Percentiles rank a stretch among this genome's conserved stretches.
phyloP scores from a whole-genome alignment of 352 stramenopile genomes.

The Elongisporangium anandrum region DNA sequence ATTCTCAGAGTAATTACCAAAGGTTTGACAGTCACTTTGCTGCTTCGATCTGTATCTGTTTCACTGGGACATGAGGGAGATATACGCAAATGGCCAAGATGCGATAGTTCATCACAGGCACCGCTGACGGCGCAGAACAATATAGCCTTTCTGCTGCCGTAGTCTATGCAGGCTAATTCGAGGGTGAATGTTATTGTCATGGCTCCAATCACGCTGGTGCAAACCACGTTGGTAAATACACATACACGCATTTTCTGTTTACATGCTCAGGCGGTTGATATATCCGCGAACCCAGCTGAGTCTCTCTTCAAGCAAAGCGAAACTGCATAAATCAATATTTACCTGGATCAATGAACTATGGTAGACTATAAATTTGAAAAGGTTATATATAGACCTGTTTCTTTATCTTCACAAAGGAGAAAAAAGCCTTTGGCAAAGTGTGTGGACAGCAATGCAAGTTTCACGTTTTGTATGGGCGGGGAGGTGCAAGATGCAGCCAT shows the following conservation, averaged over 20 bases:
- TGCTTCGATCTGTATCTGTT: neutral
- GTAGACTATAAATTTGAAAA: too few relatives aligned
- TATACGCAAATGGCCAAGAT: neutral
- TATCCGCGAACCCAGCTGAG: too few relatives aligned
- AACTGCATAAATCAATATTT: neutral
- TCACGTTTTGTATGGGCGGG: neutral
- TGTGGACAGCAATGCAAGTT: neutral
- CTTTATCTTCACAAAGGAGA: too few relatives aligned
- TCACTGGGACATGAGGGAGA: neutral
- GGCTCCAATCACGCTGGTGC: too few relatives aligned
- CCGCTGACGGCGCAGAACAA: too few relatives aligned
- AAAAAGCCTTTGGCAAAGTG: neutral
- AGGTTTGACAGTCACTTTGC: neutral
- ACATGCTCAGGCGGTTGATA: neutral
- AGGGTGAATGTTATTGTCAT: too few relatives aligned
- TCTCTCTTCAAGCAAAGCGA: too few relatives aligned
- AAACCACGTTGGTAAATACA: neutral
- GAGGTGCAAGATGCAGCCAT: neutral
- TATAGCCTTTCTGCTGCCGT: neutral
- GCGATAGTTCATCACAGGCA: neutral
- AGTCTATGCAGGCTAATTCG: too few relatives aligned
- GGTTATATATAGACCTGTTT: too few relatives aligned
- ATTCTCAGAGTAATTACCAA: neutral
- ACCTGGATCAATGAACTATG: neutral
- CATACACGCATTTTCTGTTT: neutral